phyloP scores from a whole-genome alignment of 2,329 filamentous ascomycete species.

The Diaporthe sp. region DNA sequence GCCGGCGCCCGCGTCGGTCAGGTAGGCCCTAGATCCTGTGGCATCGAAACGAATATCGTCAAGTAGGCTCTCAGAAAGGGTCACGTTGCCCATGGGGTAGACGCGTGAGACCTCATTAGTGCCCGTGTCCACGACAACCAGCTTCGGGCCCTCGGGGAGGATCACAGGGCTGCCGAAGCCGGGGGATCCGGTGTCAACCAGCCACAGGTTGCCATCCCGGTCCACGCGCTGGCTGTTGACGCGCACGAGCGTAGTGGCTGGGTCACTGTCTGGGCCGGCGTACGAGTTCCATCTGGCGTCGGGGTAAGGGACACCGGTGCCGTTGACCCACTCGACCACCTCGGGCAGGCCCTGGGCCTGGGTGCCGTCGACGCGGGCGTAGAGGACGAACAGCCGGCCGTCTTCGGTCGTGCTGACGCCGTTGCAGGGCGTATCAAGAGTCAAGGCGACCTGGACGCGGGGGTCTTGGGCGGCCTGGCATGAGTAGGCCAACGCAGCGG shows the following conservation, averaged over 20 bases:
- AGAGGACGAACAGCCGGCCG: slow-evolving; percentile 32
- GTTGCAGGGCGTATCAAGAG: slow-evolving; percentile 31
- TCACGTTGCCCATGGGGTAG: slow-evolving; percentile 32
- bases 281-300: slow-evolving; percentile 33
- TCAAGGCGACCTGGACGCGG: slow-evolving; percentile 24
- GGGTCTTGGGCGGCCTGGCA: slow-evolving; percentile 21
- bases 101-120: slow-evolving; percentile 21
- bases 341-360: slow-evolving; percentile 30
- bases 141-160: slow-evolving; percentile 32
- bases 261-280: slow-evolving; percentile 17
- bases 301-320: slow-evolving; percentile 26
- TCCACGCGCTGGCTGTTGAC: slow-evolving; percentile 29
- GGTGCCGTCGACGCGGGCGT: slow-evolving; percentile 34
- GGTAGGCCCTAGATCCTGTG: slow-evolving; percentile 22
- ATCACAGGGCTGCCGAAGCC: slow-evolving; percentile 29
- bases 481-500: not conserved
- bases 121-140: slow-evolving; percentile 29
- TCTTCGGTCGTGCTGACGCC: slow-evolving; percentile 27
- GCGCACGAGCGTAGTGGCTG: slow-evolving; percentile 14
- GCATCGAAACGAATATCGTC: slow-evolving; percentile 30
- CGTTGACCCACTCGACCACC: slow-evolving; percentile 34
- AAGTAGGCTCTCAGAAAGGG: slow-evolving; percentile 19
- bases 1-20: slow-evolving; percentile 32
- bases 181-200: slow-evolving; percentile 33
- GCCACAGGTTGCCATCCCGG: slow-evolving; percentile 27